Base-by-base conservation (phyloP, 2,329 filamentous ascomycete genomes). In the Ceratocystis alfenasii region DNA sequence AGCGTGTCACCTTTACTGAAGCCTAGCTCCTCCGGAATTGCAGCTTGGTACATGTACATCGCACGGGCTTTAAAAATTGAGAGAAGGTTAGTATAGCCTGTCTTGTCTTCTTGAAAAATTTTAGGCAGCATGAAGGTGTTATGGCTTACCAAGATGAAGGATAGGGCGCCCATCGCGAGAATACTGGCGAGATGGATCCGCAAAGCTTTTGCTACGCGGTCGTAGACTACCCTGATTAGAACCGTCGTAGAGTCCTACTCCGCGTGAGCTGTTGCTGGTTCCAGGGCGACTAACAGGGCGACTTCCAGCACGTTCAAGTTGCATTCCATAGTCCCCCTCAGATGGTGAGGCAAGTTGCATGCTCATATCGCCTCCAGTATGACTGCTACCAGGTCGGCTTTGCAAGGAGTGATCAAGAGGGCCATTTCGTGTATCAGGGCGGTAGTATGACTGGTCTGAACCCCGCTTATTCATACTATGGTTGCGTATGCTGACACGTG, bases 1-100 rank as follows among this genome's bases (percentile, higher is more conserved):
- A 99, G 80, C 67, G 93, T 85, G 73, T 99, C 95, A 61, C 92
- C 92, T 78, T 99, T 99, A 60, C 81, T 81, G 75, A 99, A 99
- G 15, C 88, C 88, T 22, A 99, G 79, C 76, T 99, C 95, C 74
- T 97, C 94, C 0, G 93, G 90, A 67, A 99, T 99, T 25, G 91
- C 93, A 1, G 94, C 91, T 72, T 88, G 86, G 75, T 99, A 99
- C 78, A 90, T 86, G 76, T 97, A 99, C 79, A 96, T 82, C 30
- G 94, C 93, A 53, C 93, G 89, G 65, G 94, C 94, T 97, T 71
- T 62, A 48, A 69, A 53, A 41, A 41, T 15, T 4, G 22, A 41
- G 3, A 65, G 28, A 44, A 22, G 33, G 57, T 64, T 64, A 59
- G n/a, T 7, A 5, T 6, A 6, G 2, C 63, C 20, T 5, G 25